A percentile compares a stretch with the other conserved stretches of the same genome.
These are phyloP conservation scores for Porpolomopsis calyptriformis DNA, from an alignment of 768 basidiomycete genomes.

Conservation along the genomic window DNA sequence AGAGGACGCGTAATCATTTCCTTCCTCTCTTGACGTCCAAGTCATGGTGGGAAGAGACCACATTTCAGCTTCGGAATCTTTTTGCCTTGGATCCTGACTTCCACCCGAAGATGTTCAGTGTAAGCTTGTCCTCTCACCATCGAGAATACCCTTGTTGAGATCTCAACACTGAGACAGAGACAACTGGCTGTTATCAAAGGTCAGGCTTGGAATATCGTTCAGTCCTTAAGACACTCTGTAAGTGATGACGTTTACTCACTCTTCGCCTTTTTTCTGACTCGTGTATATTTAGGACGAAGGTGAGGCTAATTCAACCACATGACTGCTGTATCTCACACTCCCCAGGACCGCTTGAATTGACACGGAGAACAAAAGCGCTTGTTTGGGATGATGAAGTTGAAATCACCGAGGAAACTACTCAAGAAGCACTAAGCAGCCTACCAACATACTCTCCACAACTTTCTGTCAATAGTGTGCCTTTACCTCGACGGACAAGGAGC, in stretches of 20 bases:
- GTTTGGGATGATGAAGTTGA: conserved; percentile 86
- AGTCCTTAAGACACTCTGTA: conserved; percentile 69
- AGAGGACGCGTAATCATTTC: conserved; percentile 73
- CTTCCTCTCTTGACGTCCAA: conserved; percentile 74
- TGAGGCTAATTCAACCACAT: conserved; percentile 18
- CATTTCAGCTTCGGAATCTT: conserved; percentile 60
- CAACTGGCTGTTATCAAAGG: conserved; percentile 90
- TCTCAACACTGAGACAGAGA: conserved; percentile 31
- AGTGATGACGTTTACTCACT: conserved; percentile 19
- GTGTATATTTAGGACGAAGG: conserved; percentile 57
- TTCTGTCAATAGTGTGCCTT: conserved; percentile 53
- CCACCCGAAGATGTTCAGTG: conserved; percentile 83
- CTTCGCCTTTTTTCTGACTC: conserved; percentile 3
- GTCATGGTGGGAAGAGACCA: conserved; percentile 85
- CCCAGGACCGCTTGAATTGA: conserved; percentile 80
- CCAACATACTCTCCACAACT: conserved; percentile 44
- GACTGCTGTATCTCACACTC: conserved; percentile 9
- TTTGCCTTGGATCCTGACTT: conserved; percentile 80
- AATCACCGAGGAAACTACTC: conserved; percentile 44
- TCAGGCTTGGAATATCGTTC: conserved; percentile 84
- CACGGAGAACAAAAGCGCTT: conserved; percentile 67
- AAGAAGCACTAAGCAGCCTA: conserved; percentile 28
- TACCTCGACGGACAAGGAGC: conserved; percentile 43
- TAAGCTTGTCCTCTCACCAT: conserved; percentile 22
- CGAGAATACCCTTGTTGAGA: conserved; percentile 6